Evolutionary conservation across 306 rosid genomes (phyloP).

Genomic region (Psophocarpus tetragonolobus): DNA sequence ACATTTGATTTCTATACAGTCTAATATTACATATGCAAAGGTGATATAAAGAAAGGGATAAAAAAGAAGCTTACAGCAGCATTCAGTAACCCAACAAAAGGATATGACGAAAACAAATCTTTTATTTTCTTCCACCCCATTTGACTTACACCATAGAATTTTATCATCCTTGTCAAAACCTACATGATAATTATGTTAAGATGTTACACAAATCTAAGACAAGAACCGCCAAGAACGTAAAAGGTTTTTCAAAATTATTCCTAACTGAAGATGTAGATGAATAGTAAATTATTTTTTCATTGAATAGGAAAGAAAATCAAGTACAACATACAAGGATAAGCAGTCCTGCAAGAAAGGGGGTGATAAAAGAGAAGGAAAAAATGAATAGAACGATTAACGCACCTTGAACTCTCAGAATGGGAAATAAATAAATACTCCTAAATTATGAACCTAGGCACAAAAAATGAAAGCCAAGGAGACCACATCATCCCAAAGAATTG

Average conservation of each 20-base stretch:
- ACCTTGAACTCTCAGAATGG: not conserved
- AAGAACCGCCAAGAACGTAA: not conserved
- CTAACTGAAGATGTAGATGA: conserved; percentile 13
- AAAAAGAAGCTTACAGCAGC: conserved; percentile 72
- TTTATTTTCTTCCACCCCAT: conserved; percentile 37
- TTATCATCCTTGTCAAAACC: conserved; percentile 79
- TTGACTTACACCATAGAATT: conserved; percentile 41
- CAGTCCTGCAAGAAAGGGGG: not conserved
- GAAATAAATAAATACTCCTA: not conserved
- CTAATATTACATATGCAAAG: not conserved
- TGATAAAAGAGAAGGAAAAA: not conserved
- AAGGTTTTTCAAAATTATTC: not conserved
- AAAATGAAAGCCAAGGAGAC: not conserved
- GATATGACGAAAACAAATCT: conserved; percentile 51
- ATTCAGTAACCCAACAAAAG: conserved; percentile 74
- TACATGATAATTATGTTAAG: conserved; percentile 42
- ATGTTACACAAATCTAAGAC: conserved; percentile 14
- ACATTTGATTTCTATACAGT: no score
- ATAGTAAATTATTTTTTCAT: conserved; percentile 13
- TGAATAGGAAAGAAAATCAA: not conserved
- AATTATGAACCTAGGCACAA: not conserved
- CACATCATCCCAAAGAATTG: not conserved
- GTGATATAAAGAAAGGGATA: not conserved
- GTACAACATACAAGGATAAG: not conserved
- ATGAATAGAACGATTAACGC: not conserved